Conservation (phyloP, 148 eudicot genomes). For the Diospyros kaki region DNA sequence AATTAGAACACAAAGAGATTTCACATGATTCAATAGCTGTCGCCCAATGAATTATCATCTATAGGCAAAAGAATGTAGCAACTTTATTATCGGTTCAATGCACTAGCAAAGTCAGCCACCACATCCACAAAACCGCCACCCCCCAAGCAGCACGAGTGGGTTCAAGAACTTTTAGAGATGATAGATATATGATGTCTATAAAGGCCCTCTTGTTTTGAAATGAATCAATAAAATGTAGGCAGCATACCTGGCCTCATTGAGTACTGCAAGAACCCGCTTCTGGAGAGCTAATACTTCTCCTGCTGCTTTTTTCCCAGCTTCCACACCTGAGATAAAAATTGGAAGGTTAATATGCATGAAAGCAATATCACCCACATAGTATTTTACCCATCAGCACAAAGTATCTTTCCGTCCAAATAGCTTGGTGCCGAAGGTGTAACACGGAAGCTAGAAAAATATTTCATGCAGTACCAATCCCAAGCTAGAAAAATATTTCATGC, state of each 20-base stretch:
- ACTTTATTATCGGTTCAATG: too few species aligned
- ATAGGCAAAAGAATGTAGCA: too few species aligned
- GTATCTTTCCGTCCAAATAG: neutral
- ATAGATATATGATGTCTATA: neutral
- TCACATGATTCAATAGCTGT: neutral
- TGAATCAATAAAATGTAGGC: neutral
- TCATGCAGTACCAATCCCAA: too few species aligned
- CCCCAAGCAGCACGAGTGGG: too few species aligned
- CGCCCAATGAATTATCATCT: too few species aligned
- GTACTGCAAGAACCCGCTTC: slow-evolving; percentile 88
- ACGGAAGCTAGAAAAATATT: neutral
- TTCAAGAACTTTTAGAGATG: neutral
- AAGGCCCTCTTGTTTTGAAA: neutral
- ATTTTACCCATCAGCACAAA: neutral
- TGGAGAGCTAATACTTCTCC: slow-evolving; percentile 97
- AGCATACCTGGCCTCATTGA: slow-evolving; percentile 83
- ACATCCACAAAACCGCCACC: neutral
- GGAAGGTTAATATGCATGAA: neutral
- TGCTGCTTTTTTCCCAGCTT: slow-evolving; percentile 98
- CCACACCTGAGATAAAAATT: slow-evolving; percentile 60
- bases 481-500: too few species aligned
- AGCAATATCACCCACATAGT: neutral
- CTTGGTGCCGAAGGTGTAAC: neutral
- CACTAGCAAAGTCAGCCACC: neutral
- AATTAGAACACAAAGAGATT: neutral